A percentile compares a stretch with the other conserved stretches of the same genome.
phyloP scores from a whole-genome alignment of 2,329 filamentous ascomycete genomes.

The Sphaceloma murrayae region DNA sequence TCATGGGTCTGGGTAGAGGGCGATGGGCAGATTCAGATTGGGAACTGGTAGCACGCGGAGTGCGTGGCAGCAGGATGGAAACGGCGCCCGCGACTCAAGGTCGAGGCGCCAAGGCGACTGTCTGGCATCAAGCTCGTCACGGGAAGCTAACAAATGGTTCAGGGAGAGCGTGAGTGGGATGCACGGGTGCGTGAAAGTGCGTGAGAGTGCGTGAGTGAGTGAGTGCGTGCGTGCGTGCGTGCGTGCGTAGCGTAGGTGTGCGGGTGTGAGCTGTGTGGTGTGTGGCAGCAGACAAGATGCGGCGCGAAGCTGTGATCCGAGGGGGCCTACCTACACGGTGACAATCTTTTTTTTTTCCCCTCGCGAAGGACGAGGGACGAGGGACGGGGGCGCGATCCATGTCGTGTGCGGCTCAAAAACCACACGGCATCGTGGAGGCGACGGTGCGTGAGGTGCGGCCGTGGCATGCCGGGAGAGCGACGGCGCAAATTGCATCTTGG shows the following conservation, averaged over 20 bases:
- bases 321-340: no score
- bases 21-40: conserved; percentile 2
- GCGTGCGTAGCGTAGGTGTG: no score
- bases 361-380: neutral
- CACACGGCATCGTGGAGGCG: conserved; percentile 1
- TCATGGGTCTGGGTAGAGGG: neutral
- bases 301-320: no score
- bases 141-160: conserved; percentile 10
- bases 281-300: conserved; percentile 14
- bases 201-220: no score
- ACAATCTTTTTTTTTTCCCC: no score
- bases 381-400: neutral
- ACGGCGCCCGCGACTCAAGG: conserved; percentile 11
- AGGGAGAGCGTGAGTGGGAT: neutral
- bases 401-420: conserved; percentile 5
- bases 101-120: conserved; percentile 9
- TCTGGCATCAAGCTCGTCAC: conserved; percentile 10
- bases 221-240: no score
- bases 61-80: conserved; percentile 15
- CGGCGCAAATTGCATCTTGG: conserved; percentile 8
- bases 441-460: conserved; percentile 3
- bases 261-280: no score
- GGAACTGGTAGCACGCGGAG: conserved; percentile 14
- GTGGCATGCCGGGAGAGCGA: neutral
- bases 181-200: no score